These are phyloP conservation scores for Kickxella alabastrina DNA, from an alignment of 192 early-diverging fungal species.

Conservation along the genomic window DNA sequence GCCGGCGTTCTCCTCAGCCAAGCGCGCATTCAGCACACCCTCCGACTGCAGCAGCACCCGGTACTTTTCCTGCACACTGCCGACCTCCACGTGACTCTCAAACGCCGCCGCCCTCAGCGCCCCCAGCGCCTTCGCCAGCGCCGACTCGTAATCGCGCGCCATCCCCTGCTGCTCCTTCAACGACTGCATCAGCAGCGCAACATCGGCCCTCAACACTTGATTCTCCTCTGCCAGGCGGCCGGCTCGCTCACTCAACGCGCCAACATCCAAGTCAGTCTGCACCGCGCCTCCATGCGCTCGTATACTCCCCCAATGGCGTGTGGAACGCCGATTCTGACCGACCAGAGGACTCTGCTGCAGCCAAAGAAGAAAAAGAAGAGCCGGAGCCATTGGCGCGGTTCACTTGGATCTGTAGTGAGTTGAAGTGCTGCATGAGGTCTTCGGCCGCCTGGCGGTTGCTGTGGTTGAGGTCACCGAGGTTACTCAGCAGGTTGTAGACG, in stretches of 20 bases:
- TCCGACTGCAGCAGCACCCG: slow-evolving; percentile 30
- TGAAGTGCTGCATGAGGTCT: slow-evolving; percentile 33
- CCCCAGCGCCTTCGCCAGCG: slow-evolving; percentile 25
- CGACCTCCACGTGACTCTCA: slow-evolving; percentile 31
- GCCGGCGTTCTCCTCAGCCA: slow-evolving; percentile 25
- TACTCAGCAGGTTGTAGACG: slow-evolving; percentile 42
- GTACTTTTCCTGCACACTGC: slow-evolving; percentile 26
- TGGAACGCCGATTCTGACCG: slow-evolving; percentile 21
- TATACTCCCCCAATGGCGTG: slow-evolving; percentile 3
- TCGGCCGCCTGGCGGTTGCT: slow-evolving; percentile 43
- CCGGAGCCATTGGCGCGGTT: slow-evolving; percentile 12
- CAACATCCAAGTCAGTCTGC: slow-evolving; percentile 13
- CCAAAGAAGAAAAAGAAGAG: no score
- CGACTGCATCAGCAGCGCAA: slow-evolving; percentile 19
- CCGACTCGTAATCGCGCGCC: slow-evolving; percentile 36
- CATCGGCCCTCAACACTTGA: slow-evolving; percentile 11
- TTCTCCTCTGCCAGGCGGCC: slow-evolving; percentile 24
- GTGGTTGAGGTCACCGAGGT: slow-evolving; percentile 45
- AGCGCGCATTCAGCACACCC: slow-evolving; percentile 23
- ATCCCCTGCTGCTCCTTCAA: slow-evolving; percentile 43
- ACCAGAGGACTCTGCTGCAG: neutral
- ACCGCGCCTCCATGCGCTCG: neutral
- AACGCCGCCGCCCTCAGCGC: slow-evolving; percentile 37
- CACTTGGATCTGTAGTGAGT: slow-evolving; percentile 30
- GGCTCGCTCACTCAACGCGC: neutral